These are phyloP conservation scores for Eucalyptus marginata DNA, from an alignment of 345 rosid species.

Conservation along the genomic window DNA sequence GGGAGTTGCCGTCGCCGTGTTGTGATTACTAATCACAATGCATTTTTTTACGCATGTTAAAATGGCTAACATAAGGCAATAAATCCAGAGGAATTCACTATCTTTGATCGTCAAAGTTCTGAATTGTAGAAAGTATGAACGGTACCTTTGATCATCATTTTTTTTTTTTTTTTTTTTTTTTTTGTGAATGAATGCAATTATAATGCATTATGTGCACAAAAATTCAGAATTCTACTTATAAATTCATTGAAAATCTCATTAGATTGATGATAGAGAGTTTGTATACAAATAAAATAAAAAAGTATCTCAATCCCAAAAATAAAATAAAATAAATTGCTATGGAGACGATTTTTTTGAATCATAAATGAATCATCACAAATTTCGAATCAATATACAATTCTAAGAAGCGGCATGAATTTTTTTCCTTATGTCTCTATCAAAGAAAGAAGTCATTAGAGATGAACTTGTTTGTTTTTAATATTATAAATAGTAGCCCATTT, in stretches of 20 bases:
- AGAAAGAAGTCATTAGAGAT: too few relatives aligned
- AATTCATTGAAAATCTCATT: background rate
- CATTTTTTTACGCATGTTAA: background rate
- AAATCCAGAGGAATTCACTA: background rate
- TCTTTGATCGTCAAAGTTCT: background rate
- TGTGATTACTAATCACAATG: background rate
- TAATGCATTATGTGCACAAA: background rate
- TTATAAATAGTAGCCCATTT: too few relatives aligned
- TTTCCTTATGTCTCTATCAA: too few relatives aligned
- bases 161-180: background rate
- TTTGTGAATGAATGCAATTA: background rate
- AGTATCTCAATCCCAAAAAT: background rate
- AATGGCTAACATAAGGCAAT: background rate
- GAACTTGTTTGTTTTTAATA: too few relatives aligned
- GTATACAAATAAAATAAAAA: rapidly evolving
- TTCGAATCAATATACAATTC: background rate
- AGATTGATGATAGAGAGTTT: background rate
- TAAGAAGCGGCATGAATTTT: too few relatives aligned
- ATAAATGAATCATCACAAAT: too few relatives aligned
- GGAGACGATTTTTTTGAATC: too few relatives aligned
- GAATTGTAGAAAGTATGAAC: background rate
- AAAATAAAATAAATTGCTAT: background rate
- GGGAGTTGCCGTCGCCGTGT: background rate
- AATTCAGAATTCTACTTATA: background rate
- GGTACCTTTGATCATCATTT: background rate